These are phyloP conservation scores for Beauveria medogensis DNA, from an alignment of 2,329 filamentous ascomycete species.

Conservation along the genomic window DNA sequence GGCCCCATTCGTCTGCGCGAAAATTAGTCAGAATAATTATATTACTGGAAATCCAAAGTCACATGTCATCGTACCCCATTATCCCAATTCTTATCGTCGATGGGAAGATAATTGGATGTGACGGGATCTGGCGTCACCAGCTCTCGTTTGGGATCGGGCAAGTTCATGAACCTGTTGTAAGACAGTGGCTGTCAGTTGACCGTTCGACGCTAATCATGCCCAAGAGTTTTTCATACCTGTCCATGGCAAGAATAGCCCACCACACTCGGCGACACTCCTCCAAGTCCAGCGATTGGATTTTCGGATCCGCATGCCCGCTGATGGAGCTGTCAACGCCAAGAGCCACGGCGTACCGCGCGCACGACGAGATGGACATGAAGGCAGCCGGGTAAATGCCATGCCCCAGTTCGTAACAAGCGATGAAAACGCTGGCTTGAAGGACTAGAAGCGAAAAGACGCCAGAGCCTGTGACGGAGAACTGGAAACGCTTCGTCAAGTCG, in stretches of 20 bases:
- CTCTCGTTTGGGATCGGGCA: conserved; percentile 3
- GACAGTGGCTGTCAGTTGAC: not conserved
- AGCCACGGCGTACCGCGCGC: conserved; percentile 11
- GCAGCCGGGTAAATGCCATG: conserved; percentile 13
- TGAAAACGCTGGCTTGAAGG: conserved; percentile 12
- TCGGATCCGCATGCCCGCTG: not conserved
- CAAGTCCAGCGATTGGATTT: conserved; percentile 7
- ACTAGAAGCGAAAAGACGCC: conserved; percentile 11
- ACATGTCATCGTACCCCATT: conserved; percentile 4
- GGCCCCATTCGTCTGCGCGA: not conserved
- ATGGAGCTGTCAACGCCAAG: conserved; percentile 12
- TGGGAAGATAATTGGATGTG: conserved; percentile 7
- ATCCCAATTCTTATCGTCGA: conserved; percentile 12
- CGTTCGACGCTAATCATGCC: not conserved
- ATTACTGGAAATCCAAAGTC: too few species aligned
- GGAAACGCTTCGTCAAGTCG: conserved; percentile 11
- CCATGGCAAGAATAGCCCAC: conserved; percentile 14
- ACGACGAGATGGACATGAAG: conserved; percentile 10
- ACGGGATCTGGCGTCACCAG: conserved; percentile 14
- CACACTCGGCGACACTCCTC: conserved; percentile 14
- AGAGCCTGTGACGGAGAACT: conserved; percentile 4
- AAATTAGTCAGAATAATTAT: not conserved
- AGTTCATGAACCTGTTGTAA: conserved; percentile 8
- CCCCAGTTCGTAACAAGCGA: conserved; percentile 11
- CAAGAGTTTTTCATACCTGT: conserved; percentile 1